Percentiles rank a stretch among this genome's conserved stretches.
Evolutionary conservation across 2,329 filamentous ascomycete species (phyloP).

Genomic region (Phyllosticta citriasiana): DNA sequence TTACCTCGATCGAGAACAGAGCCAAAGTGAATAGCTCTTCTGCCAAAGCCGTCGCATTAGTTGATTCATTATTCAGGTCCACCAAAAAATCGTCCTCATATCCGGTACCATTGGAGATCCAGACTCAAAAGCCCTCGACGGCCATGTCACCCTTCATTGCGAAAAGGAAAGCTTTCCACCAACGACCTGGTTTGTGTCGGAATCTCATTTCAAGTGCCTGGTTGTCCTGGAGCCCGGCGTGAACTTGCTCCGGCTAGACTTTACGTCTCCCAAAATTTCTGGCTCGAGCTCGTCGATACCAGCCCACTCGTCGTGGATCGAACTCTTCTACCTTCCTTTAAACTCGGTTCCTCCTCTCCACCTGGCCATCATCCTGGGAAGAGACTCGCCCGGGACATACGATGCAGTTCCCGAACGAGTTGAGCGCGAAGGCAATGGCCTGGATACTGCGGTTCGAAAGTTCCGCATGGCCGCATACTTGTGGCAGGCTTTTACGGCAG

Average conservation of each 20-base stretch:
- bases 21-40: conserved; percentile 49
- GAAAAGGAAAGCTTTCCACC: conserved; percentile 78
- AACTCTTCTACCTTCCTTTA: conserved; percentile 76
- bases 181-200: conserved; percentile 75
- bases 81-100: conserved; percentile 80
- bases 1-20: conserved; percentile 69
- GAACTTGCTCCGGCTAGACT: conserved; percentile 82
- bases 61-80: conserved; percentile 49
- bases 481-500: conserved; percentile 94
- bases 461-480: conserved; percentile 92
- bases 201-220: conserved; percentile 84
- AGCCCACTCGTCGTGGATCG: conserved; percentile 69
- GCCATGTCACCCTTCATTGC: conserved; percentile 67
- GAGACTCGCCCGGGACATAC: conserved; percentile 77
- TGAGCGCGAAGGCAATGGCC: conserved; percentile 68
- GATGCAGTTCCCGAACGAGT: conserved; percentile 69
- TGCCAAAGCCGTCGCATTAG: not conserved
- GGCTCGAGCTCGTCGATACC: conserved; percentile 56
- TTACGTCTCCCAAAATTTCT: conserved; percentile 69
- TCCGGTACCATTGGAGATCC: conserved; percentile 73
- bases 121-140: conserved; percentile 59
- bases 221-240: conserved; percentile 85
- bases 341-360: conserved; percentile 74
- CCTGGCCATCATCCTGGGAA: conserved; percentile 75
- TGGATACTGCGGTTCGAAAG: conserved; percentile 75